These are phyloP conservation scores for Astragalus membranaceus DNA, from an alignment of 306 rosid genomes.

Conservation along the genomic window DNA sequence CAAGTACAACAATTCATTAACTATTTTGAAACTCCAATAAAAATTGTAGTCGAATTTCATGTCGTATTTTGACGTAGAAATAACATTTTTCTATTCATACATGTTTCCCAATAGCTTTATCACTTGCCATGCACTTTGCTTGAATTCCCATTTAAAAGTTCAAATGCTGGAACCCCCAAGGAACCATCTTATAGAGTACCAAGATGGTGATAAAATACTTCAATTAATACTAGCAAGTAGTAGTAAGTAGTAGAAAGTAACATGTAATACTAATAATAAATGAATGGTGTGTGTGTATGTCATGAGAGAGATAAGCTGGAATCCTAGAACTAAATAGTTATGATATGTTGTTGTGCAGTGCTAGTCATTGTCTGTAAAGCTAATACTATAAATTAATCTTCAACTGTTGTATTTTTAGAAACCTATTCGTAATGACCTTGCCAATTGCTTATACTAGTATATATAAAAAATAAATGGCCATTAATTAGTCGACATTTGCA, in stretches of 20 bases:
- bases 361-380: slow-evolving; percentile 28
- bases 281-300: slow-evolving; percentile 17
- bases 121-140: slow-evolving; percentile 1
- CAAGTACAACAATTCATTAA: too few species aligned
- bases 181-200: background rate
- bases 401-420: background rate
- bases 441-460: too few species aligned
- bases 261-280: background rate
- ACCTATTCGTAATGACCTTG: slow-evolving; percentile 21
- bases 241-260: background rate
- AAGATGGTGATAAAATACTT: background rate
- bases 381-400: slow-evolving; percentile 9
- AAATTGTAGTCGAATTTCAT: too few species aligned
- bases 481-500: slow-evolving; percentile 50
- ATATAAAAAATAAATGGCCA: background rate
- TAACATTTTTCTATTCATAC: background rate
- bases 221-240: background rate
- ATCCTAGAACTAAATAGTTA: background rate
- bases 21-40: too few species aligned
- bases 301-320: slow-evolving; percentile 21
- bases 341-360: background rate
- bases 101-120: background rate
- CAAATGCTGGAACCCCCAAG: slow-evolving; percentile 32
- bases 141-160: slow-evolving; percentile 28
- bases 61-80: too few species aligned